Evolutionary conservation across 306 rosid species (phyloP), one percentile per base, ranked within the genome.

Genomic region (Gillenia trifoliata): DNA sequence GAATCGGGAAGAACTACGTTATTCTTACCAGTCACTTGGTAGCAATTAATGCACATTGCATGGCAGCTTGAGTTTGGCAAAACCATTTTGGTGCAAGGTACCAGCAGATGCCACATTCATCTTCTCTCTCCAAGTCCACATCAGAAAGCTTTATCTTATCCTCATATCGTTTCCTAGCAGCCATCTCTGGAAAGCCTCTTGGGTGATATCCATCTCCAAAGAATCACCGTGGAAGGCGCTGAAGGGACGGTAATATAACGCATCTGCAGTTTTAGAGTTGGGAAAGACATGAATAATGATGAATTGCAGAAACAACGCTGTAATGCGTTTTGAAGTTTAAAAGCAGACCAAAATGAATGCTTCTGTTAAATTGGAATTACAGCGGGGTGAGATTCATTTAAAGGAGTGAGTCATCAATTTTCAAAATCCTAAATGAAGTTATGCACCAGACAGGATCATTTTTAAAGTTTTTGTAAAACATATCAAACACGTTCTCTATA

Each of bases 41-140:
- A 91, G 84, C 97, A 91, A 38, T 89, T 83, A 80, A 85, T 86
- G 84, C 97, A 91, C 97, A 91, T 86, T 15, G 93, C 86, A 63
- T 91, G 97, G 78, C 90, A 91, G 81, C 95, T n/a, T n/a, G n/a
- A 91, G 59, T 86, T 77, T 29, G 97, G 97, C 85, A 89, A 82
- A 56, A 89, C 91, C 76, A 91, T 81, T 89, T 88, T 91, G 77
- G 91, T 73, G 78, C 89, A 84, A 15, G 85, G 78, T 85, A 87
- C 97, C 70, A 82, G 88, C 95, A 91, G 77, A 91, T 88, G 68
- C 97, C 97, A 68, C 97, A 91, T 78, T 91, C 97, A 57, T 85
- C 84, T 75, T 89, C 97, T 81, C 92, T 80, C 36, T 89, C 92
- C 59, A 54, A 49, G 40, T 89, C 90, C n/a, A 66, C 40, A 50